Evolutionary conservation across 805 yeast genomes (phyloP).

Genomic region (Candida vaughaniae): DNA sequence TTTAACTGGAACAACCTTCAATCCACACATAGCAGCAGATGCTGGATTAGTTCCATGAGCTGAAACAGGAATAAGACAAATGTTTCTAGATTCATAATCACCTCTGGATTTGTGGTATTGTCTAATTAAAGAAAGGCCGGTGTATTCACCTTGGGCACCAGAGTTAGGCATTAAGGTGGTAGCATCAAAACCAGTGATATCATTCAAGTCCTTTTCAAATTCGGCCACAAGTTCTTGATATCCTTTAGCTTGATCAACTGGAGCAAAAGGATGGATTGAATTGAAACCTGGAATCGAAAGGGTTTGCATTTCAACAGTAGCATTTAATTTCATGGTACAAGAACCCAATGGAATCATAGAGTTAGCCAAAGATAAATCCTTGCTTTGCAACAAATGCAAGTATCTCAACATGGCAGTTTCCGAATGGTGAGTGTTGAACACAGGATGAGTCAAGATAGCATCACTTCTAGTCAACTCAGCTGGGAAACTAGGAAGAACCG

Average conservation of each 20-base stretch:
- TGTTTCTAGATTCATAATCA: constrained; percentile 64
- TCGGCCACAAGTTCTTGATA: constrained; percentile 73
- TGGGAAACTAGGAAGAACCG: constrained; percentile 35
- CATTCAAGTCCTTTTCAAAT: constrained; percentile 80
- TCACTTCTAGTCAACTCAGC: constrained; percentile 53
- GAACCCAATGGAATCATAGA: constrained; percentile 98
- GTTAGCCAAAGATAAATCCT: constrained; percentile 90
- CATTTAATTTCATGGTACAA: constrained; percentile 96
- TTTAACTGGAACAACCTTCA: constrained; percentile 90
- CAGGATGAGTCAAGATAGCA: constrained; percentile 63
- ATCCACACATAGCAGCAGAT: constrained; percentile 95
- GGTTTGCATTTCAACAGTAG: constrained; percentile 93
- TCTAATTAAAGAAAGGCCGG: constrained; percentile 86
- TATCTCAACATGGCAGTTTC: constrained; percentile 95
- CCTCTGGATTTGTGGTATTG: constrained; percentile 72
- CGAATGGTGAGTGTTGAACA: constrained; percentile 84
- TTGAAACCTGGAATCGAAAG: constrained; percentile 93
- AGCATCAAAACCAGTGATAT: constrained; percentile 90
- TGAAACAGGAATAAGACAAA: constrained; percentile 92
- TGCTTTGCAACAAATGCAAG: constrained; percentile 75
- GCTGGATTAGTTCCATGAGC: constrained; percentile 99
- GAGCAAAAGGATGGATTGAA: constrained; percentile 89
- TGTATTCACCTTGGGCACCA: constrained; percentile 98
- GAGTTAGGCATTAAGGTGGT: constrained; percentile 95
- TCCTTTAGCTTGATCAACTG: constrained; percentile 84